These are phyloP conservation scores for Aspergillus cavernicola DNA, from an alignment of 495 filamentous ascomycete genomes.

Conservation along the genomic window DNA sequence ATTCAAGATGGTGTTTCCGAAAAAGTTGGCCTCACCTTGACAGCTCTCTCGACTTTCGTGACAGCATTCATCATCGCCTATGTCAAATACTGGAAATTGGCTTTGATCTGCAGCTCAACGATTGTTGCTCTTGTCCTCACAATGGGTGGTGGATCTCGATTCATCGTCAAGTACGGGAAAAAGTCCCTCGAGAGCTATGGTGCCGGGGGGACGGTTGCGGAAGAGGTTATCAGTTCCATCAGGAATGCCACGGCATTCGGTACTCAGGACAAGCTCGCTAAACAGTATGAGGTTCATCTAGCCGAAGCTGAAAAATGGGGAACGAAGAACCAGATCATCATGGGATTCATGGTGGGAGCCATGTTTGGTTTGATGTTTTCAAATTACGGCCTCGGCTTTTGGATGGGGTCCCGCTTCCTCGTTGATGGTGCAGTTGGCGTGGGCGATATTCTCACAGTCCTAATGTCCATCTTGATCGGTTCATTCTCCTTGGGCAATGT, in stretches of 20 bases:
- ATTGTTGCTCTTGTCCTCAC: conserved; percentile 67
- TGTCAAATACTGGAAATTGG: conserved; percentile 79
- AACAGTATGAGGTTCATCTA: conserved; percentile 76
- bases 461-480: conserved; percentile 87
- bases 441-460: conserved; percentile 63
- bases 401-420: conserved; percentile 83
- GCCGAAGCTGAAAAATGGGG: conserved; percentile 71
- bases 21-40: conserved; percentile 74
- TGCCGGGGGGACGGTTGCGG: conserved; percentile 80
- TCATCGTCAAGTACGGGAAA: conserved; percentile 78
- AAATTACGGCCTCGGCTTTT: conserved; percentile 91
- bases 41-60: conserved; percentile 72
- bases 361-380: conserved; percentile 83
- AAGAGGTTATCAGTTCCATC: conserved; percentile 93
- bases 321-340: conserved; percentile 62
- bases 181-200: conserved; percentile 73
- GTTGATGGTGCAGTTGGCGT: conserved; percentile 60
- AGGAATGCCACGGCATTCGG: conserved; percentile 91
- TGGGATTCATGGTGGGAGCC: conserved; percentile 72
- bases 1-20: conserved; percentile 88
- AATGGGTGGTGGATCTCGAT: conserved; percentile 68
- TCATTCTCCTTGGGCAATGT: conserved; percentile 90
- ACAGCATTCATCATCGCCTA: conserved; percentile 89
- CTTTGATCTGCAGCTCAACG: conserved; percentile 75
- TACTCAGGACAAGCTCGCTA: conserved; percentile 83